Evolutionary conservation across 225 moss, liverwort and hornwort species (phyloP), one percentile per base, ranked within the genome.

Genomic region (Bryum argenteum): DNA sequence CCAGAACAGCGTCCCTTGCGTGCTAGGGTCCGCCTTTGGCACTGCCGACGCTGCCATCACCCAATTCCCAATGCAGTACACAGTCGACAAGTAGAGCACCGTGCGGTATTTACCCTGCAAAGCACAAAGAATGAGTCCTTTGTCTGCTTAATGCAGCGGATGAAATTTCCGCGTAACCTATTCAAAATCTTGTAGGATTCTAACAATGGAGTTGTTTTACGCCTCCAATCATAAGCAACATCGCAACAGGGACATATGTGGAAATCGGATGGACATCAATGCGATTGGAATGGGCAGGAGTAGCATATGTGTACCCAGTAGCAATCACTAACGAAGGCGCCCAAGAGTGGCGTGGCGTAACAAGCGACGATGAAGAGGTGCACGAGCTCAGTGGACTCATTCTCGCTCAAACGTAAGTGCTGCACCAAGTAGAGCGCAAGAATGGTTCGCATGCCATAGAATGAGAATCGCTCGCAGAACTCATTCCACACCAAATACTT

Each of bases 401-500:
- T 91, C 80, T 96, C 87, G 41, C 77, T 89, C 71, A 91, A 65
- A 44, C 72, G 80, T 79, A 96, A 65, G 61, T 88, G 82, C 42
- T 88, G 84, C 57, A 84, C 55, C 75, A 93, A 77, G 56, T 82
- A 96, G 6, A 96, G 87, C 16, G 93, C 95, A 54, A 93, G 75
- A 61, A 96, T 93, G n/a, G 93, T 85, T 73, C 76, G 93, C 78
- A 96, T 87, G 26, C 95, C 93, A 78, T 96, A 93, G 63, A 85
- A 96, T 9, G 91, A 89, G 71, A 96, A 91, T 6, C 93, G 84
- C 82, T 96, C 91, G 70, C 95, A 96, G 64, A 96, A 91, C 77
- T 96, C 95, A 59, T 96, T 96, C 93, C 88, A 93, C 4, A 96
- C 62, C 42, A 96, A 40, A 75, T 76, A 96, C 74, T 93, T 93